phyloP scores from a whole-genome alignment of 805 yeast genomes.

The Pichia kluyveri region DNA sequence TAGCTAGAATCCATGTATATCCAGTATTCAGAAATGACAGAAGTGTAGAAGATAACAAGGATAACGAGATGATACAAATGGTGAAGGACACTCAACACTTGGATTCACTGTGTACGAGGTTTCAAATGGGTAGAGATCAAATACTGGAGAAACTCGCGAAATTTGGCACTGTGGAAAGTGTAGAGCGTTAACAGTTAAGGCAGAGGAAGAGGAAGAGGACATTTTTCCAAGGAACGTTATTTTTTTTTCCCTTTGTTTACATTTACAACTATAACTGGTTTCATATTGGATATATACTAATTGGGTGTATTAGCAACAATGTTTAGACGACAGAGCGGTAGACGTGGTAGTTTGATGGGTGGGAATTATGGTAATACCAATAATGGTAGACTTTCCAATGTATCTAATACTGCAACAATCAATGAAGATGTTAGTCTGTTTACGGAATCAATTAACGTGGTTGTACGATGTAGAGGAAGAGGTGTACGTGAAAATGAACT shows the following conservation, averaged over 20 bases:
- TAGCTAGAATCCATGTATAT: constrained; percentile 71
- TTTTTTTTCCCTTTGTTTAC: neutral
- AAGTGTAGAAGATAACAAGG: neutral
- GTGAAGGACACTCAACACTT: constrained; percentile 36
- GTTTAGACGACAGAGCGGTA: neutral
- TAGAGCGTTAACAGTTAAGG: constrained; percentile 2
- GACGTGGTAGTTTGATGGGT: neutral
- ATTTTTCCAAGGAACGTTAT: too few species aligned
- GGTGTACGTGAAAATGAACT: constrained; percentile 34
- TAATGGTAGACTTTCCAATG: neutral
- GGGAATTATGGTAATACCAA: neutral
- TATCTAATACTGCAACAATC: neutral
- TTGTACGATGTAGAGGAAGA: constrained; percentile 36
- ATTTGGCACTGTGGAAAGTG: constrained; percentile 28
- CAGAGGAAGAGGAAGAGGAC: neutral
- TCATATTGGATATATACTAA: too few species aligned
- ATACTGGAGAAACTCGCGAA: constrained; percentile 13
- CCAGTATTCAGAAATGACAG: constrained; percentile 41
- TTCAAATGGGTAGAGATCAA: constrained; percentile 46
- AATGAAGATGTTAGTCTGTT: neutral
- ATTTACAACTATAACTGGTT: too few species aligned
- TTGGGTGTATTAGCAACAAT: neutral
- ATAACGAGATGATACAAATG: neutral
- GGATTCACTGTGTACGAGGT: constrained; percentile 64
- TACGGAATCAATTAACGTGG: constrained; percentile 5